Evolutionary conservation across 2,329 filamentous ascomycete species (phyloP), one percentile per base, ranked within the genome.

Genomic region (Didymella lethalis): DNA sequence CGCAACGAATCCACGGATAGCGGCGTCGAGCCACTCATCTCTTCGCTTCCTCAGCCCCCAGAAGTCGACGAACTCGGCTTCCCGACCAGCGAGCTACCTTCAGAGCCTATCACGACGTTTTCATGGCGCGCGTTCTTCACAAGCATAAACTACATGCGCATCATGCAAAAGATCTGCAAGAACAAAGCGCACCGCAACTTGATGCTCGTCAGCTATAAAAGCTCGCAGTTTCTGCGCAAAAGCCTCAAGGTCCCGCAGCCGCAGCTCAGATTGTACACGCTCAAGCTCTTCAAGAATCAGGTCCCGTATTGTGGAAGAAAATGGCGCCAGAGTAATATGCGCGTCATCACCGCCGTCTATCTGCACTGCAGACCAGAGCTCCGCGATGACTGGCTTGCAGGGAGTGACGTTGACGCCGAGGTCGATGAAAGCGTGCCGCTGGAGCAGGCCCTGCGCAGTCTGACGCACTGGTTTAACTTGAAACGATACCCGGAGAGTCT

Each of bases 241-340:
- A 89, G 91, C 6, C 86, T 99, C 16, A 94, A 95, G 67, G 90
- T 97, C 23, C 94, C 94, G 0, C 92, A 99, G 71, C 89, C 89
- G 2, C 86, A 92, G 70, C 84, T 99, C 40, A 88, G 95, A 6
- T 88, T 97, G 43, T 98, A 98, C 81, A 97, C 95, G 0, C 86
- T 99, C 67, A 99, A 99, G 79, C 85, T 99, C 0, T 98, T 98
- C 88, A 99, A 99, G 79, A 95, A 93, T 61, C 95, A 99, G 78
- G 95, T 99, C 4, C 95, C 95, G 0, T 99, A 97, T 82, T 98
- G 94, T 77, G 94, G 95, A 23, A 89, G 95, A 43, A 99, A 99
- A 80, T 99, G 95, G 95, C 89, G 95, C 14, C 95, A 98, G 80
- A 89, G 88, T 68, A 98, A 99, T 78, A 99, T 99, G 95, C 91